phyloP scores from a whole-genome alignment of 108 stramenopile genomes.

The Chaetoceros tenuissimus region DNA sequence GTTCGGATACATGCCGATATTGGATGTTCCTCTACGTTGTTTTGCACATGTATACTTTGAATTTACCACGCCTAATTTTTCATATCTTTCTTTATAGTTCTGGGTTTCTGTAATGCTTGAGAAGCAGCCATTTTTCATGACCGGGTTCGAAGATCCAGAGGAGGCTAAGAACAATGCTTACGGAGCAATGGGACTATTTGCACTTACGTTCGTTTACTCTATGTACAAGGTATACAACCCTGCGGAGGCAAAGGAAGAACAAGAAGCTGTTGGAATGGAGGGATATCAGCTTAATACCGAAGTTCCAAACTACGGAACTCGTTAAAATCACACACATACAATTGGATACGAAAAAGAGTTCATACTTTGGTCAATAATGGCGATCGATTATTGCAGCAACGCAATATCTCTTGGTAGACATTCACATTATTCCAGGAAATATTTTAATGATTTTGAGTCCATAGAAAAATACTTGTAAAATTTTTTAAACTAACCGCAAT shows the following conservation, averaged over 20 bases:
- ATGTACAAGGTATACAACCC: constrained; percentile 3
- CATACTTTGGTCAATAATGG: too few species aligned
- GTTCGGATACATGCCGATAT: too few species aligned
- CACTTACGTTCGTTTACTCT: constrained; percentile 47
- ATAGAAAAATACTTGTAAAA: too few species aligned
- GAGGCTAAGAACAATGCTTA: constrained; percentile 60
- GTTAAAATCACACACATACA: not conserved
- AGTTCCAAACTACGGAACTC: not conserved
- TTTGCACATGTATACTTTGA: too few species aligned
- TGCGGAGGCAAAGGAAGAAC: not conserved
- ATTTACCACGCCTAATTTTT: too few species aligned
- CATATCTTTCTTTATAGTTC: constrained; percentile 22
- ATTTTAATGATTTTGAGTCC: too few species aligned
- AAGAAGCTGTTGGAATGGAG: not conserved
- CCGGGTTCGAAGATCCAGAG: constrained; percentile 62
- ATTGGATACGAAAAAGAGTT: too few species aligned
- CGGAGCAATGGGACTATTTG: constrained; percentile 75
- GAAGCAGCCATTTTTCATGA: constrained; percentile 70
- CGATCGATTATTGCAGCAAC: too few species aligned
- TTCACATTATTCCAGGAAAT: too few species aligned
- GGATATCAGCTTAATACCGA: not conserved
- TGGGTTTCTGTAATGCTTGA: constrained; percentile 63
- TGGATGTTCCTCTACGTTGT: too few species aligned
- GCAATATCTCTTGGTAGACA: too few species aligned
- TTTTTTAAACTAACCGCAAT: too few species aligned